Conservation (phyloP, 2,329 filamentous ascomycete genomes). For the Monosporascus sp. region DNA sequence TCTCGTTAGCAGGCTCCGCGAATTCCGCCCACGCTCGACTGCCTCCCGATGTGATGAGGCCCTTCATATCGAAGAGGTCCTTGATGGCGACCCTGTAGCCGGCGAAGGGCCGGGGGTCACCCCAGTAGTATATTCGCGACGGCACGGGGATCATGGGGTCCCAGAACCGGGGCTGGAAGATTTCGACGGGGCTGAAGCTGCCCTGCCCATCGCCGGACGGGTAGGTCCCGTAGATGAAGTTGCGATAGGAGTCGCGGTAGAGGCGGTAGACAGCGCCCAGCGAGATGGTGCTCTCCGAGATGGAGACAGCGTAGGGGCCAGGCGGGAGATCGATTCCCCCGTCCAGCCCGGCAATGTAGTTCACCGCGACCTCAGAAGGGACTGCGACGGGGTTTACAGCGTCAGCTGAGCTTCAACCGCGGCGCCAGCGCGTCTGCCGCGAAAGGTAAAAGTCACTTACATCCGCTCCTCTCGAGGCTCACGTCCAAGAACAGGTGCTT, state of each 20-base stretch:
- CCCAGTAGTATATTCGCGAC: slow-evolving; percentile 32
- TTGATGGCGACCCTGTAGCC: slow-evolving; percentile 30
- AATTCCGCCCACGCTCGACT: slow-evolving; percentile 26
- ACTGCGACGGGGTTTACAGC: neutral
- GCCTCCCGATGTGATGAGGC: slow-evolving; percentile 27
- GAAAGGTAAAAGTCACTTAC: slow-evolving; percentile 2
- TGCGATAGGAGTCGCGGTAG: slow-evolving; percentile 15
- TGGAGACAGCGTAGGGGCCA: slow-evolving; percentile 15
- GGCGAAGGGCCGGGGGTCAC: slow-evolving; percentile 27
- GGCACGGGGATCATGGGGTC: slow-evolving; percentile 28
- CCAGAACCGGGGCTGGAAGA: slow-evolving; percentile 14
- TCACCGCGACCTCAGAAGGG: slow-evolving; percentile 3
- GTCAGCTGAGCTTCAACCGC: too few species aligned
- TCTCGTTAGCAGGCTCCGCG: slow-evolving; percentile 18
- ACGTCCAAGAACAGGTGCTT: slow-evolving; percentile 12
- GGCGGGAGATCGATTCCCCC: slow-evolving; percentile 8
- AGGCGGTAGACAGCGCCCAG: slow-evolving; percentile 17
- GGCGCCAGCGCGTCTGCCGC: too few species aligned
- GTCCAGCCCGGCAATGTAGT: slow-evolving; percentile 4
- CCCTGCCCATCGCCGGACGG: slow-evolving; percentile 14
- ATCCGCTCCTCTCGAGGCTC: slow-evolving; percentile 3
- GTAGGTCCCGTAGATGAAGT: slow-evolving; percentile 20
- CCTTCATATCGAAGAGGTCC: slow-evolving; percentile 31
- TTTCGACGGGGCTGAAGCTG: slow-evolving; percentile 12
- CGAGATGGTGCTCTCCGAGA: slow-evolving; percentile 11